Conservation (phyloP, 2,329 filamentous ascomycete genomes). For the Ascochyta lentis region DNA sequence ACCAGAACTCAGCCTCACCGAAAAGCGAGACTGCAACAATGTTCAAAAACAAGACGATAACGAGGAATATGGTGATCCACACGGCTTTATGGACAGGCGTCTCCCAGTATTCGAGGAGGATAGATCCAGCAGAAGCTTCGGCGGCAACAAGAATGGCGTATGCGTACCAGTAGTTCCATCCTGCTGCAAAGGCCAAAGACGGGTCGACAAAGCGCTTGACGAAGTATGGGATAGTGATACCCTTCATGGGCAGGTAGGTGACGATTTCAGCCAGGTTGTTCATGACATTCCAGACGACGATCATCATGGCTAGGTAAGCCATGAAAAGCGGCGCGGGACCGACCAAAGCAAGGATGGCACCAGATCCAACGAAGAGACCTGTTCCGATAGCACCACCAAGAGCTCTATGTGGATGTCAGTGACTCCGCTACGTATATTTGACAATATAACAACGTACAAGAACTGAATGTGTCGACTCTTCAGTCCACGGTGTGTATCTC, state of each 20-base stretch:
- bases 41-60: constrained; percentile 45
- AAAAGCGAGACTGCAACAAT: constrained; percentile 46
- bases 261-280: constrained; percentile 51
- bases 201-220: constrained; percentile 57
- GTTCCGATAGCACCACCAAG: constrained; percentile 63
- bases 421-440: background rate
- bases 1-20: constrained; percentile 60
- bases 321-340: constrained; percentile 47
- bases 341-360: constrained; percentile 40
- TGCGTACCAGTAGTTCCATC: constrained; percentile 44
- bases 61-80: constrained; percentile 47
- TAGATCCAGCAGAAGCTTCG: constrained; percentile 43
- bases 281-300: constrained; percentile 51
- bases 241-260: constrained; percentile 50
- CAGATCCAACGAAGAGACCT: constrained; percentile 47
- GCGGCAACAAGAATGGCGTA: constrained; percentile 46
- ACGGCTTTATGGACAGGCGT: constrained; percentile 41
- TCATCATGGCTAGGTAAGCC: constrained; percentile 48
- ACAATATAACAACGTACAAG: constrained; percentile 25
- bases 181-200: constrained; percentile 45
- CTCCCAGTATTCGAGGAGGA: constrained; percentile 46
- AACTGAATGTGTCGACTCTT: constrained; percentile 50
- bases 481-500: constrained; percentile 45
- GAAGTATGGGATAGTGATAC: constrained; percentile 49
- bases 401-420: constrained; percentile 55